Conservation (phyloP, 306 rosid genomes). For the Pterocarpus santalinus region DNA sequence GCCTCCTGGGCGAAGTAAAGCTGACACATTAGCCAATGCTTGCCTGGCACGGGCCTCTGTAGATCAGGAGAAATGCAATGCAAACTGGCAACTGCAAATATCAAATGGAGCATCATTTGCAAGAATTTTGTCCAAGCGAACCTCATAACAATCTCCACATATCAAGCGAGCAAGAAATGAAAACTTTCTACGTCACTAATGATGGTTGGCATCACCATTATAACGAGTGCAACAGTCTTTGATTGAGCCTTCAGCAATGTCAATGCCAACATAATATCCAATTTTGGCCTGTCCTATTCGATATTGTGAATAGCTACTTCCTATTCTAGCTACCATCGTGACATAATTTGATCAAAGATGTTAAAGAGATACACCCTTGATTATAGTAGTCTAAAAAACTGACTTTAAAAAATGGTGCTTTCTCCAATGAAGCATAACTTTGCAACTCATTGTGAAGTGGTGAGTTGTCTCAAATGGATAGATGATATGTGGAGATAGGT, state of each 20-base stretch:
- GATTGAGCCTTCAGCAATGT: slow-evolving; percentile 95
- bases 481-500: no score
- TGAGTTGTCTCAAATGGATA: no score
- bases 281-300: slow-evolving; percentile 97
- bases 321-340: no score
- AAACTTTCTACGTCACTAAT: slow-evolving; percentile 89
- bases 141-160: slow-evolving; percentile 98
- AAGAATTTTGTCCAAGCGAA: slow-evolving; percentile 83
- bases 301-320: no score
- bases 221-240: slow-evolving; percentile 97
- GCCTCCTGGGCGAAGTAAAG: slow-evolving; percentile 98
- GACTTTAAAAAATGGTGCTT: no score
- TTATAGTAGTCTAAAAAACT: no score
- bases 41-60: slow-evolving; percentile 94
- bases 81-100: slow-evolving; percentile 94
- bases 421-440: no score
- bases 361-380: no score
- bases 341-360: no score
- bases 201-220: slow-evolving; percentile 96
- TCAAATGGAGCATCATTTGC: slow-evolving; percentile 92
- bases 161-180: slow-evolving; percentile 93
- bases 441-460: no score
- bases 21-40: slow-evolving; percentile 90
- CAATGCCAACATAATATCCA: slow-evolving; percentile 97
- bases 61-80: no score